Percentiles rank a stretch among this genome's conserved stretches.
These are phyloP conservation scores for Globisporangium uncinulatum DNA, from an alignment of 352 stramenopile species.

Conservation along the genomic window DNA sequence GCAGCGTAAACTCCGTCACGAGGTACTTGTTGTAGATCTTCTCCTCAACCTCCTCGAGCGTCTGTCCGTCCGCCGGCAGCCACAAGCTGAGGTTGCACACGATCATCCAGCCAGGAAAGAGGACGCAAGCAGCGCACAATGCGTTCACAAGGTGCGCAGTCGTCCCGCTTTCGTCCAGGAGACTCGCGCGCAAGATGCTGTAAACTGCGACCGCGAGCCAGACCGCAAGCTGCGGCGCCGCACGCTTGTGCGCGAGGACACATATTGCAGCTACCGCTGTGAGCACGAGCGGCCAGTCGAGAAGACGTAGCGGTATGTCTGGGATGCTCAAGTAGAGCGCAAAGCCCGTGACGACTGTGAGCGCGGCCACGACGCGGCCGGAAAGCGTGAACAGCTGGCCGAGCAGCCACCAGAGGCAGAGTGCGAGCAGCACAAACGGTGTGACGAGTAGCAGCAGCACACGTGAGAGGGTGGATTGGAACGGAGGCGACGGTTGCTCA, in stretches of 20 bases:
- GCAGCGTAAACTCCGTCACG: conserved; percentile 42
- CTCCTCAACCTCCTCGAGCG: conserved; percentile 49
- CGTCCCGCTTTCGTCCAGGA: conserved; percentile 28
- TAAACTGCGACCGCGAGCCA: conserved; percentile 35
- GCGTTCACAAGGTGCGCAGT: conserved; percentile 29
- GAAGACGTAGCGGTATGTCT: conserved; percentile 30
- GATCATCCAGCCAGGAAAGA: conserved; percentile 46
- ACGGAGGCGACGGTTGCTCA: background rate
- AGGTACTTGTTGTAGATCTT: conserved; percentile 70
- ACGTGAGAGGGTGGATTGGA: conserved; percentile 12
- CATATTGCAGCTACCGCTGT: conserved; percentile 21
- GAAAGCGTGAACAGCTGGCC: conserved; percentile 46
- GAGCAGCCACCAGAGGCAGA: conserved; percentile 49
- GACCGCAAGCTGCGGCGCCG: conserved; percentile 19
- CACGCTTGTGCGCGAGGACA: conserved; percentile 6
- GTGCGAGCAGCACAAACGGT: conserved; percentile 39
- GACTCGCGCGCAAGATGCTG: conserved; percentile 30
- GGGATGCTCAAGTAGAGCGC: conserved; percentile 50
- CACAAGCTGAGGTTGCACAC: conserved; percentile 46
- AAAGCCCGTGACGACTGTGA: conserved; percentile 26
- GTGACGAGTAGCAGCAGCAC: conserved; percentile 30
- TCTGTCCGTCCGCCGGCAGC: conserved; percentile 41
- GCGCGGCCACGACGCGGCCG: conserved; percentile 21
- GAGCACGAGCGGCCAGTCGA: conserved; percentile 63
- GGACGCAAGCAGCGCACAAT: conserved; percentile 32